Evolutionary conservation across 352 stramenopile genomes (phyloP), one percentile per base, ranked within the genome.

Genomic region (Phytophthora niederhauseri): DNA sequence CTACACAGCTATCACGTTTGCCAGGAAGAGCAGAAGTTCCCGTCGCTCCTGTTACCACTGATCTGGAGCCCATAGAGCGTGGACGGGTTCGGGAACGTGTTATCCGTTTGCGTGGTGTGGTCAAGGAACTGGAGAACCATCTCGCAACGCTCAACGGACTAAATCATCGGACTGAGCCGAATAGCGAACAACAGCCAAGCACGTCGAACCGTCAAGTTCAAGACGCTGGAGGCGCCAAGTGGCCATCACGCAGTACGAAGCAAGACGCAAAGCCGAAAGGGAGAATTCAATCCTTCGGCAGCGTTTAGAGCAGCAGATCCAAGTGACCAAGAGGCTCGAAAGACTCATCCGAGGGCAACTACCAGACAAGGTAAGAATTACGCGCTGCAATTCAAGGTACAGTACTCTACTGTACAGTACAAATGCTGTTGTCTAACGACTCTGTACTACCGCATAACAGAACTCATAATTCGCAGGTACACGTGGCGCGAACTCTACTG

Each of bases 251-350:
- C 65, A 72, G 41, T 64, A 67, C 6, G 19, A 41, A n/a, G 65
- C 57, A 4, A 55, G 65, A 28, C 52, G 30, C 49, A n/a, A 71
- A 31, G 53, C 68, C 2, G 71, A 82, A 31, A 58, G 66, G 7
- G 75, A 82, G 43, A 82, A 82, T 55, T 30, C 30, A 19, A 66
- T 46, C 34, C 55, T 82, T 9, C 50, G 56, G 11, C 58, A 75
- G 43, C 58, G 67, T 20, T 36, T 82, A 11, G 64, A 80, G 36
- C 64, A 74, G 1, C 75, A 82, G n/a, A 59, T 82, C 56, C 61
- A 53, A 56, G 59, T 82, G 14, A 68, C 68, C 8, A 66, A 54
- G n/a, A 61, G 63, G 50, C 59, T 82, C 9, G 65, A 82, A 46
- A 52, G 45, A 17, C 48, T 79, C 3, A 61, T 80, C 28, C 20